Evolutionary conservation across 2,329 filamentous ascomycete species (phyloP).

Genomic region (Clonostachys rhizophaga): DNA sequence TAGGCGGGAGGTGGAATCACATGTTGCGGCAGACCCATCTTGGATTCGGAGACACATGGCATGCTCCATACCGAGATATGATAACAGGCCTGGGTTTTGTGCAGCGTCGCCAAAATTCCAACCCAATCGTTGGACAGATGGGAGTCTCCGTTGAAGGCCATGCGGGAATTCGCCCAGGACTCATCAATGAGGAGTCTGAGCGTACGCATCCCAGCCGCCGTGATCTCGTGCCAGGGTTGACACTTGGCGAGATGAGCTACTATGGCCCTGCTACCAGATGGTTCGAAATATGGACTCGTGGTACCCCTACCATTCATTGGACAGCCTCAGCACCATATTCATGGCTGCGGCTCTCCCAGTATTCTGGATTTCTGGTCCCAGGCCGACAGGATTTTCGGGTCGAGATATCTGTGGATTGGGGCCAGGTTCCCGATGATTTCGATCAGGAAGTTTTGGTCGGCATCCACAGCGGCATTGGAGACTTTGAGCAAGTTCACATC

Average conservation of each 20-base stretch:
- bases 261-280: conserved; percentile 52
- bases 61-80: conserved; percentile 52
- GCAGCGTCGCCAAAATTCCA: conserved; percentile 40
- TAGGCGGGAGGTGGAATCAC: conserved; percentile 51
- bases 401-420: conserved; percentile 12
- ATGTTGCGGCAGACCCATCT: conserved; percentile 45
- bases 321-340: conserved; percentile 36
- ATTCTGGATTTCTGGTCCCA: conserved; percentile 41
- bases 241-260: conserved; percentile 50
- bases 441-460: conserved; percentile 14
- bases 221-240: conserved; percentile 53
- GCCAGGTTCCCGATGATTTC: conserved; percentile 32
- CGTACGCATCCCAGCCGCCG: conserved; percentile 32
- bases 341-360: conserved; percentile 47
- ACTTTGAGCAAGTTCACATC: conserved; percentile 43
- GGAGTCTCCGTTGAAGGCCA: conserved; percentile 61
- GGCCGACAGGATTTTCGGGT: conserved; percentile 13
- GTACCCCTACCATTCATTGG: conserved; percentile 48
- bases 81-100: conserved; percentile 47
- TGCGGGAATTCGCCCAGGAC: conserved; percentile 47
- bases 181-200: conserved; percentile 48
- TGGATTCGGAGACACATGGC: conserved; percentile 47
- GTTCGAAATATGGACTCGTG: conserved; percentile 60
- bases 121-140: conserved; percentile 54
- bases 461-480: conserved; percentile 22